Evolutionary conservation across 2,329 filamentous ascomycete species (phyloP), one percentile per base, ranked within the genome.

Genomic region (Samsoniella hepiali): DNA sequence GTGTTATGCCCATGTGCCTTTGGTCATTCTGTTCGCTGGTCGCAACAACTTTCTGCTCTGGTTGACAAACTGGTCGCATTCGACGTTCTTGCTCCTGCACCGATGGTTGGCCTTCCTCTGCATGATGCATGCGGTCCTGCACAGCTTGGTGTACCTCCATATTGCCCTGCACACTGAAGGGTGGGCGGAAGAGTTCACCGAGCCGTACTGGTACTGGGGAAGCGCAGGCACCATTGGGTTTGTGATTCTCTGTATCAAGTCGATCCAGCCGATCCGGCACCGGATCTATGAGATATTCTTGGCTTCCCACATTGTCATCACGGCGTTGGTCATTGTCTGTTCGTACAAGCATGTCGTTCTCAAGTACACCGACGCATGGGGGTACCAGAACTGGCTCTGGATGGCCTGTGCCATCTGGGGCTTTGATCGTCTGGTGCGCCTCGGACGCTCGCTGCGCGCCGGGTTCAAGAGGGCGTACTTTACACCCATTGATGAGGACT

Each of bases 11-110:
- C 75, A 78, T 9, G 56, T 80, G 0, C 76, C 80, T 0, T 66
- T 83, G 0, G 57, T 78, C 0, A 69, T 83, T 13, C 73, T 84
- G 3, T 82, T 78, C 60, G 73, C 77, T 0, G 72, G 76, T 0
- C 72, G 82, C 1, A 83, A 84, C 66, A 83, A 80, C 60, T 29
- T 83, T 3, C 73, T 82, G 0, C 73, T 83, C 0, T 79, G 76
- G 71, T 47, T 82, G 1, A 82, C 82, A 27, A 73, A 78, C 66
- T 82, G 79, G 78, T 75, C 72, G 1, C 76, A 81, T 63, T 74
- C 74, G 1, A 82, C 81, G 1, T 82, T 73, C 65, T 50, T 82
- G 9, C 66, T 82, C 1, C 70, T 82, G 1, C 80, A 83, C 68
- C 76, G 79, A 13, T 82, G 77, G 79, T 70, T 81, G 1, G 81